Percentiles rank a stretch among this genome's conserved stretches.
Evolutionary conservation across 805 yeast genomes (phyloP).

Genomic region (Pichia pseudocactophila): DNA sequence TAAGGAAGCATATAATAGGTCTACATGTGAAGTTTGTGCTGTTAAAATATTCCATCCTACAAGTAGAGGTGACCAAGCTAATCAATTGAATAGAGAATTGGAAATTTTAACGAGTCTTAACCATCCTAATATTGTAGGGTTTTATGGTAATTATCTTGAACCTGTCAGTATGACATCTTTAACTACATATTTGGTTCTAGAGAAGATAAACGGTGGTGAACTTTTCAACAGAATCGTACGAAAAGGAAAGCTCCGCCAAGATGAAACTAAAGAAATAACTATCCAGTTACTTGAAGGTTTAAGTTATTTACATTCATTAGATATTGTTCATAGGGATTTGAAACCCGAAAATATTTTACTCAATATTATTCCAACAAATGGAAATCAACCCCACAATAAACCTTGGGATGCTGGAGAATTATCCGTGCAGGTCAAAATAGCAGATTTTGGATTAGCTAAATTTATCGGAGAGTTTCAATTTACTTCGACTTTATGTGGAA

Average conservation of each 20-base stretch:
- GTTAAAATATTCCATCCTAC: slow-evolving; percentile 58
- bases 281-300: slow-evolving; percentile 51
- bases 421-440: slow-evolving; percentile 61
- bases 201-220: slow-evolving; percentile 69
- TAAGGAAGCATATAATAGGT: slow-evolving; percentile 52
- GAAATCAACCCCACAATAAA: slow-evolving; percentile 12
- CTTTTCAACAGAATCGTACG: slow-evolving; percentile 61
- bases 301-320: slow-evolving; percentile 83
- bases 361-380: slow-evolving; percentile 35
- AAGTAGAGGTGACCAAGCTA: slow-evolving; percentile 20
- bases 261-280: slow-evolving; percentile 54
- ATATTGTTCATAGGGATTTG: slow-evolving; percentile 86
- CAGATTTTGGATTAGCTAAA: slow-evolving; percentile 72
- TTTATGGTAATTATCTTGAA: slow-evolving; percentile 47
- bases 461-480: slow-evolving; percentile 64
- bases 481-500: slow-evolving; percentile 75
- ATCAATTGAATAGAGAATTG: slow-evolving; percentile 52
- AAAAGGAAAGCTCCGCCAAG: slow-evolving; percentile 51
- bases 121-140: slow-evolving; percentile 63
- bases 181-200: slow-evolving; percentile 57
- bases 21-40: slow-evolving; percentile 55
- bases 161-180: slow-evolving; percentile 38
- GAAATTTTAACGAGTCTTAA: slow-evolving; percentile 53
- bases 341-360: slow-evolving; percentile 83
- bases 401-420: slow-evolving; percentile 56